Evolutionary conservation across 106 monocot species (phyloP), one percentile per base, ranked within the genome.

Genomic region (Acanthochlamys bracteata): DNA sequence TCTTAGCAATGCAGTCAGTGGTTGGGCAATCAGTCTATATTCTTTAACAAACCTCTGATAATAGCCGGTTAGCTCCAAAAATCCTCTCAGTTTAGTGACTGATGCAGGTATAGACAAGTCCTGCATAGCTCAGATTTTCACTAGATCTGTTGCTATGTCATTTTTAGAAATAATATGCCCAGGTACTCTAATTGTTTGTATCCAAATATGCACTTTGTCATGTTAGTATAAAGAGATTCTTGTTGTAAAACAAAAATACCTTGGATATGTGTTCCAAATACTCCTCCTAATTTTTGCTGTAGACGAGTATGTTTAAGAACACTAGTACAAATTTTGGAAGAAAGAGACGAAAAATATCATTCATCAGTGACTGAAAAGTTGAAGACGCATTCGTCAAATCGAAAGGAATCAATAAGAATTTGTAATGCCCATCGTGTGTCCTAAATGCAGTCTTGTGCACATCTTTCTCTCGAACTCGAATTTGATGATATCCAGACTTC

Each of bases 401-500:
- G 46, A 64, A 64, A 2, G 45, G 46, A 42, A 64, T 64, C 6
- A 64, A 42, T 8, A 64, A 23, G 43, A 42, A 64, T 14, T 64
- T 42, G 20, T 46, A 64, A 52, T 65, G 51, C 13, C 69, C 59
- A 0, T 59, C 42, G 19, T 57, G 0, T 39, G 53, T 13, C 21
- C 49, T 15, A 21, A 70, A 70, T 0, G 71, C 11, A 0, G 61
- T 63, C 19, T 71, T 71, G 15, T 39, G 22, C 3, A 63, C 41
- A n/a, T 62, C 63, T 0, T 23, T 10, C 3, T 20, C 10, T 2
- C 33, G 11, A 10, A 71, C 27, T 14, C 22, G 61, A 10, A 71
- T 55, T 19, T 71, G 63, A 49, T 71, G 71, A 42, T 71, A 71
- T 8, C 71, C 62, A 4, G 54, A 13, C 1, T 53, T 19, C 2